Evolutionary conservation across 1,284 basidiomycete genomes (phyloP).

Genomic region (Cryptococcus neoformans): DNA sequence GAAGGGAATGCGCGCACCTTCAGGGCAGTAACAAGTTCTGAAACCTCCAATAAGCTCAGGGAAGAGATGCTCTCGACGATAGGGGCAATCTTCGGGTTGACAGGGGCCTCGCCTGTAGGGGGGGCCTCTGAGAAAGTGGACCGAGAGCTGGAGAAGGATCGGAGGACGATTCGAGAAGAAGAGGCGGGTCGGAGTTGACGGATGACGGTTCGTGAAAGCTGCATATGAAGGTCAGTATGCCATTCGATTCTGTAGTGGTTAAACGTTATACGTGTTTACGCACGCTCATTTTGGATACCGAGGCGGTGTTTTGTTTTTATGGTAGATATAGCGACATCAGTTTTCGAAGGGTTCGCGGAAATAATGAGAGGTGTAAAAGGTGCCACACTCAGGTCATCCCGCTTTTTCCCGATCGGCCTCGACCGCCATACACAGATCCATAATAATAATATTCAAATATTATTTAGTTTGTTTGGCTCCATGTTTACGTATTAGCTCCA

Average conservation of each 20-base stretch:
- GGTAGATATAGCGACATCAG: background rate
- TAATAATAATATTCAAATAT: too few relatives aligned
- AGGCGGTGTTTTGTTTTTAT: background rate
- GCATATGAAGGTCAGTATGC: background rate
- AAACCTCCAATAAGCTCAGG: conserved; percentile 88
- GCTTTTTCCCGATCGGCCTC: background rate
- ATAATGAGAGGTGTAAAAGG: background rate
- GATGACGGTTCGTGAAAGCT: background rate
- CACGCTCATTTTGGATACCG: conserved; percentile 8
- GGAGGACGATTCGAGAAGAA: conserved; percentile 6
- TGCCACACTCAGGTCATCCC: conserved; percentile 4
- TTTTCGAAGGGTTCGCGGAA: background rate
- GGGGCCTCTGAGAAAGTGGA: conserved; percentile 24
- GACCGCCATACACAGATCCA: too few relatives aligned
- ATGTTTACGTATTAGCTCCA: background rate
- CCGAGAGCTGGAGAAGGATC: conserved; percentile 30
- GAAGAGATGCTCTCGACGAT: conserved; percentile 94
- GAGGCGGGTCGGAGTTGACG: background rate
- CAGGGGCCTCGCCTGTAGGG: conserved; percentile 11
- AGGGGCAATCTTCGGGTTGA: conserved; percentile 62
- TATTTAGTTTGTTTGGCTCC: too few relatives aligned
- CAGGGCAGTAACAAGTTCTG: conserved; percentile 88
- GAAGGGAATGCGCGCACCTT: conserved; percentile 61
- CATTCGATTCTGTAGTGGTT: background rate
- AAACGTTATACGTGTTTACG: background rate